Evolutionary conservation across 2,329 filamentous ascomycete genomes (phyloP), one percentile per base, ranked within the genome.

Genomic region (Xylaria sp.): DNA sequence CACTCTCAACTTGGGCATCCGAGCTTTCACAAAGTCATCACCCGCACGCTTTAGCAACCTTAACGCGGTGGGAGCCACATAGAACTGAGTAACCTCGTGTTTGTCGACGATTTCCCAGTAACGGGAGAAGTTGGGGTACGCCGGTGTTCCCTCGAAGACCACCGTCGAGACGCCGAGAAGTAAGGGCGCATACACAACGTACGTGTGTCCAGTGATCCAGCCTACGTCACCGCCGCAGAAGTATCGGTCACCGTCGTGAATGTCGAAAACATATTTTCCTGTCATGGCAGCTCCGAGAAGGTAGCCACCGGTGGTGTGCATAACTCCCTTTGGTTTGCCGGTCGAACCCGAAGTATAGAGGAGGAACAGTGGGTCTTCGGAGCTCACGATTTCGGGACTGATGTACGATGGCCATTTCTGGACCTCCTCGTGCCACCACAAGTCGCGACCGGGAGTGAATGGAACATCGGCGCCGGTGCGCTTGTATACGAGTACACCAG

Each of bases 21-120:
- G 82, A 74, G 90, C 88, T 81, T 92, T 92, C 72, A 98, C 92
- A 75, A 95, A 92, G 75, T 98, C 87, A 76, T 98, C 89, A 64
- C 95, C 95, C 31, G 95, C 95, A 69, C 95, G 92, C 87, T 99
- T 99, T 73, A 99, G 84, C 71, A 99, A 79, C 71, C 95, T 88
- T 77, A 99, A 83, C 11, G 95, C 95, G 23, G 95, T 99, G 21
- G 95, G 95, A 1, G 95, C 95, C 64, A 98, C 95, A 77, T 99
- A 99, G 83, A 99, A 99, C 73, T 99, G 95, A 19, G 94, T 97
- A 69, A 99, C 91, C 69, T 91, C 85, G 82, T 99, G 91, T 83
- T 96, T 92, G 72, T 94, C 92, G 77, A 98, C 94, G 56, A 98
- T 95, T 70, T 98, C 94, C 95, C 95, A 99, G 83, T 99, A 99